Percentiles rank a stretch among this genome's conserved stretches.
These are phyloP conservation scores for Penicillium sclerotigenum DNA, from an alignment of 2,329 filamentous ascomycete species.

Conservation along the genomic window DNA sequence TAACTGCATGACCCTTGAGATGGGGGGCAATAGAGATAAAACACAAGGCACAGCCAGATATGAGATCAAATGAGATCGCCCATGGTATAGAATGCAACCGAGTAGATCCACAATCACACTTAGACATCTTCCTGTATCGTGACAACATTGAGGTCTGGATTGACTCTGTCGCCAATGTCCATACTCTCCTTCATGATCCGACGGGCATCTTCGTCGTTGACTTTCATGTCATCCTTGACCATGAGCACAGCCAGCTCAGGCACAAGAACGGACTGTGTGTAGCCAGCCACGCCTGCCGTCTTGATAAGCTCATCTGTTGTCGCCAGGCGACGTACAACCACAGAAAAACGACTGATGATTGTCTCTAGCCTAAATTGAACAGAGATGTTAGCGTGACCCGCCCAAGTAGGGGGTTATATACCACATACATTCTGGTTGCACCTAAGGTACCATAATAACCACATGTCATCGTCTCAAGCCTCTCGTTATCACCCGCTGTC, in stretches of 20 bases:
- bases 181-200: slow-evolving; percentile 65
- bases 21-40: not conserved
- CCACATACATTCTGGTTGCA: slow-evolving; percentile 61
- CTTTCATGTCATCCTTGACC: slow-evolving; percentile 58
- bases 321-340: slow-evolving; percentile 59
- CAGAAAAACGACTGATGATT: slow-evolving; percentile 60
- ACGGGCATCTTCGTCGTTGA: slow-evolving; percentile 47
- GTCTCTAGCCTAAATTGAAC: slow-evolving; percentile 47
- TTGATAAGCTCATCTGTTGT: slow-evolving; percentile 64
- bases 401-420: not conserved
- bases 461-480: slow-evolving; percentile 58
- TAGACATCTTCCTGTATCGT: slow-evolving; percentile 13
- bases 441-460: slow-evolving; percentile 84
- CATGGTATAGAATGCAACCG: not conserved
- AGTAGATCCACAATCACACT: not conserved
- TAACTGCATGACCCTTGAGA: not conserved
- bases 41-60: not conserved
- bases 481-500: slow-evolving; percentile 41
- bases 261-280: slow-evolving; percentile 72
- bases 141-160: slow-evolving; percentile 60
- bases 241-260: slow-evolving; percentile 61
- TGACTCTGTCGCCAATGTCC: slow-evolving; percentile 63
- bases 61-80: not conserved
- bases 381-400: not conserved
- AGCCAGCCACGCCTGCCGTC: slow-evolving; percentile 63